These are phyloP conservation scores for Colletotrichum higginsianum DNA, from an alignment of 2,329 filamentous ascomycete species.

Conservation along the genomic window DNA sequence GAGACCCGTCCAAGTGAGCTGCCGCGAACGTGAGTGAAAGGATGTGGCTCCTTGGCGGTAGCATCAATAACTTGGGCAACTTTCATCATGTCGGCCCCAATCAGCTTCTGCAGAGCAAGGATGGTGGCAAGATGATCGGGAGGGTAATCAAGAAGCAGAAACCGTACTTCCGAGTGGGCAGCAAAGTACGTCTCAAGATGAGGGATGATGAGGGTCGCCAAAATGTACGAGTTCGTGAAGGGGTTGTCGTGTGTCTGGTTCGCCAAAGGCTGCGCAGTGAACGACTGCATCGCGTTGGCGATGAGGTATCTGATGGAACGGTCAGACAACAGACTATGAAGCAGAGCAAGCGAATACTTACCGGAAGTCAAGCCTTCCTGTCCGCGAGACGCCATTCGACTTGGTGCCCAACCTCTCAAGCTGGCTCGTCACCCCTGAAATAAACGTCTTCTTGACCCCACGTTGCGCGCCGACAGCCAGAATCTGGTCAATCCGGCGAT, in stretches of 20 bases:
- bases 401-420: conserved; percentile 70
- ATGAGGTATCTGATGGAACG: conserved; percentile 67
- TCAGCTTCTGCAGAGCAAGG: conserved; percentile 69
- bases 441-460: conserved; percentile 66
- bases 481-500: conserved; percentile 67
- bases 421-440: conserved; percentile 63
- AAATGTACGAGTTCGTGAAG: conserved; percentile 66
- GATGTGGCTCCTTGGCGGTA: conserved; percentile 53
- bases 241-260: conserved; percentile 68
- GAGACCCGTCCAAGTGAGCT: conserved; percentile 49
- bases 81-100: conserved; percentile 70
- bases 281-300: conserved; percentile 72
- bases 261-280: conserved; percentile 65
- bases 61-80: conserved; percentile 70
- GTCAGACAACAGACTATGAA: neutral
- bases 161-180: conserved; percentile 65
- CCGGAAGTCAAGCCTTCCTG: conserved; percentile 72
- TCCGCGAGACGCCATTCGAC: conserved; percentile 64
- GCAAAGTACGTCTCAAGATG: conserved; percentile 73
- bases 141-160: conserved; percentile 73
- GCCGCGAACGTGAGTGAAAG: conserved; percentile 58
- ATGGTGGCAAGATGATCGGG: conserved; percentile 70
- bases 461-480: conserved; percentile 72
- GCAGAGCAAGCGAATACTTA: conserved; percentile 50
- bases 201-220: conserved; percentile 72